Conservation (phyloP, 225 moss, liverwort and hornwort genomes). For the Anthoceros angustus region DNA sequence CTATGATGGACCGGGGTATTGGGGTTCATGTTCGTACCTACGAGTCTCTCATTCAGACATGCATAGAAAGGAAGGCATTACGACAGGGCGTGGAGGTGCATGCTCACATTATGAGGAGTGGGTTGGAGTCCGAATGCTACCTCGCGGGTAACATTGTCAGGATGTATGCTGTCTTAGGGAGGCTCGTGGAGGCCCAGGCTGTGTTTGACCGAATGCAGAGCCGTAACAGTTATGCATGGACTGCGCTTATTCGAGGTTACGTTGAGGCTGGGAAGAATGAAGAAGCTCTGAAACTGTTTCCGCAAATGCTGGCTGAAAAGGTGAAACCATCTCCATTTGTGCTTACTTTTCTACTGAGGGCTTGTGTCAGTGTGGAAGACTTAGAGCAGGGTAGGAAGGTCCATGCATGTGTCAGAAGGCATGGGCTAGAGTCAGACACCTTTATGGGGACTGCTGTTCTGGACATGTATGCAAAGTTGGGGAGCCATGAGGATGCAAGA, state of each 20-base stretch:
- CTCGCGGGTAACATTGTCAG: not conserved
- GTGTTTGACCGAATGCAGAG: not conserved
- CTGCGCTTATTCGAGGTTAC: slow-evolving; percentile 1
- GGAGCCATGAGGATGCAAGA: not conserved
- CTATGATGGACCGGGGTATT: not conserved
- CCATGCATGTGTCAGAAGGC: not conserved
- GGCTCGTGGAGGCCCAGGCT: not conserved
- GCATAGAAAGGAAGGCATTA: not conserved
- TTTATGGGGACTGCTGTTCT: slow-evolving; percentile 2
- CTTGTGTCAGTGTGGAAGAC: not conserved
- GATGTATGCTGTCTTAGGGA: not conserved
- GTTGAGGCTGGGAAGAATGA: slow-evolving; percentile 1
- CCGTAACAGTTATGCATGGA: slow-evolving; percentile 2
- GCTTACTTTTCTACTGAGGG: not conserved
- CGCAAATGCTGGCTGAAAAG: not conserved
- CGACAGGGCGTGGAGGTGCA: not conserved
- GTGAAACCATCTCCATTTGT: not conserved
- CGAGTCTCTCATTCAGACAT: not conserved
- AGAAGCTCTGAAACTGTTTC: slow-evolving; percentile 1
- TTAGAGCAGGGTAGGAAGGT: slow-evolving; percentile 7
- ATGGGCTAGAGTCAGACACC: slow-evolving; percentile 4
- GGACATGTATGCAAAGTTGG: slow-evolving; percentile 10
- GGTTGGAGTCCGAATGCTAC: not conserved
- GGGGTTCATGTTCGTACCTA: not conserved
- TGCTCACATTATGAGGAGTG: not conserved